Evolutionary conservation across 2,329 filamentous ascomycete genomes (phyloP), one percentile per base, ranked within the genome.

Genomic region (Fusarium devonianum): DNA sequence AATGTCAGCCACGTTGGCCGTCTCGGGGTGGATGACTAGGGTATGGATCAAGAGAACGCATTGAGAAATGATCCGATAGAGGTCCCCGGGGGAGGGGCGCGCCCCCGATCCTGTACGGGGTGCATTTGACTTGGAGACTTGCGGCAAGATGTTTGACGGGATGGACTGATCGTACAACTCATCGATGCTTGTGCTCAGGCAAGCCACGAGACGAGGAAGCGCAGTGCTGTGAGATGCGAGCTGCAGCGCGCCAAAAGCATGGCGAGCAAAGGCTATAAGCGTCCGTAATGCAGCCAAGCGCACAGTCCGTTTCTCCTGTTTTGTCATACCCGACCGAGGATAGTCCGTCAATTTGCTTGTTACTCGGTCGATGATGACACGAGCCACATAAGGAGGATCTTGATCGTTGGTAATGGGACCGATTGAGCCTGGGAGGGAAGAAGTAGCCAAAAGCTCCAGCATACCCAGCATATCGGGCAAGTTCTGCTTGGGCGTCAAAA

Each of bases 151-250:
- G 71, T 36, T 80, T 56, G 52, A 75, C 47, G 55, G 73, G 11
- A 82, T 67, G 2, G 70, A 65, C 10, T 82, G 70, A 50, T 88
- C 81, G 66, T 92, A 89, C 14, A 97, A 73, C 57, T 88, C 84
- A 56, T 91, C 88, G 49, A 94, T 86, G 40, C 92, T 83, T 33
- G 71, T 73, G 39, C 74, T 76, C 11, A 84, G 68, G 4, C 88
- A 84, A 18, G 85, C 82, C 18, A 95, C 86, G 0, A 96, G 74
- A 3, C 90, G 83, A 1, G 89, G 90, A 12, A 96, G 83, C 10
- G 85, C 85, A 29, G 81, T 82, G 3, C 81, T 80, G 68, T 94
- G 88, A 5, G 75, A 73, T 0, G 87, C 88, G 7, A 97, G 78
- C 34, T 88, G 82, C 17, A 77, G 68, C 2, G 82, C 80, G 7